Percentiles rank a stretch among this genome's conserved stretches.
These are phyloP conservation scores for Exserohilum turcica DNA, from an alignment of 2,329 filamentous ascomycete genomes.

Conservation along the genomic window DNA sequence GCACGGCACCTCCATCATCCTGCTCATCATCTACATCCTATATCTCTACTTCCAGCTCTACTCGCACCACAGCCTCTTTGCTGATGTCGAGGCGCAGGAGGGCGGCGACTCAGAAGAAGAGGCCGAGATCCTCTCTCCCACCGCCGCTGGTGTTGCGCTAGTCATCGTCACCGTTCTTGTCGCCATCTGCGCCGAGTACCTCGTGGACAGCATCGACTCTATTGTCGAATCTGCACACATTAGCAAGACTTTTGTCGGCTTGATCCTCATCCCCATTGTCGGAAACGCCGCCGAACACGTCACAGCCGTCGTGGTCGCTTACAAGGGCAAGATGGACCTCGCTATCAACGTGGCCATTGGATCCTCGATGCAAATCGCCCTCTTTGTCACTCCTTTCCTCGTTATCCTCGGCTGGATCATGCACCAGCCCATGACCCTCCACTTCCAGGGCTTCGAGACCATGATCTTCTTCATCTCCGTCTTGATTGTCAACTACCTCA, in stretches of 20 bases:
- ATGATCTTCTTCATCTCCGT: constrained; percentile 83
- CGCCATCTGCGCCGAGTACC: constrained; percentile 58
- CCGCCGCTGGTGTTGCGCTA: constrained; percentile 53
- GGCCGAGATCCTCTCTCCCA: constrained; percentile 52
- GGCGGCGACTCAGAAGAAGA: constrained; percentile 41
- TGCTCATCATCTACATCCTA: constrained; percentile 59
- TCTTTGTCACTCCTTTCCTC: constrained; percentile 63
- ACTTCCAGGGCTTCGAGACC: constrained; percentile 89
- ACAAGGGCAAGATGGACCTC: constrained; percentile 64
- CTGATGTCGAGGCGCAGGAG: constrained; percentile 45
- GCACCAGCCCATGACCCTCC: constrained; percentile 65
- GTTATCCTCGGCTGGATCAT: constrained; percentile 63
- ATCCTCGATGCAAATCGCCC: constrained; percentile 61
- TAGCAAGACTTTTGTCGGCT: constrained; percentile 62
- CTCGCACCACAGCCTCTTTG: constrained; percentile 55
- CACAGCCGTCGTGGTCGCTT: constrained; percentile 60
- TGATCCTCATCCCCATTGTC: constrained; percentile 62
- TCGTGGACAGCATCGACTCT: constrained; percentile 60
- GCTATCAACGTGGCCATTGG: constrained; percentile 62
- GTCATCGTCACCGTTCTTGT: constrained; percentile 57
- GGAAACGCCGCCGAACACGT: constrained; percentile 63
- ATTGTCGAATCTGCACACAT: constrained; percentile 59
- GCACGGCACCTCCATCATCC: constrained; percentile 59
- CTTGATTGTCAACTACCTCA: constrained; percentile 86
- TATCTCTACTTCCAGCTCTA: constrained; percentile 63